A percentile compares a stretch with the other conserved stretches of the same genome.
Evolutionary conservation across 106 monocot genomes (phyloP).

Genomic region (Hemerocallis citrina): DNA sequence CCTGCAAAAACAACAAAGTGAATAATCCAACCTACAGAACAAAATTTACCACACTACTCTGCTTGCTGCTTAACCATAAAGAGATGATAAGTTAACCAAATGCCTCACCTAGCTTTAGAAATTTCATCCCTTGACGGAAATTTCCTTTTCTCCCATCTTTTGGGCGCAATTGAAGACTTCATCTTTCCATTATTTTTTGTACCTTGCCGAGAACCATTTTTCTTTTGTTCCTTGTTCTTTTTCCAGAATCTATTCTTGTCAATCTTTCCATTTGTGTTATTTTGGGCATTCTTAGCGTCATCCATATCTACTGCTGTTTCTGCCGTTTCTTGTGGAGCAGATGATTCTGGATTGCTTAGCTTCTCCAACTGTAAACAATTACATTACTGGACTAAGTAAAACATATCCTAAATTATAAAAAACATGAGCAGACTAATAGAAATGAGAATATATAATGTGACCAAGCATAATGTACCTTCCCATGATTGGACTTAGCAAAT

Average conservation of each 20-base stretch:
- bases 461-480: background rate
- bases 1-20: conserved; percentile 10
- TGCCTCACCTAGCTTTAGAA: conserved; percentile 23
- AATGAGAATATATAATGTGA: background rate
- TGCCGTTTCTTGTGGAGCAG: conserved; percentile 6
- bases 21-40: background rate
- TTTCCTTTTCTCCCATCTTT: conserved; percentile 27
- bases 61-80: too few species aligned
- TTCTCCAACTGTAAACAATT: conserved; percentile 63
- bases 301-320: background rate
- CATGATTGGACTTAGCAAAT: too few species aligned
- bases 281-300: background rate
- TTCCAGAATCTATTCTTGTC: background rate
- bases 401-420: background rate
- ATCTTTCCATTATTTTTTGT: background rate
- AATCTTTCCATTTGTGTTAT: background rate
- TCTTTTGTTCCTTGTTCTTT: conserved; percentile 6
- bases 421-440: background rate
- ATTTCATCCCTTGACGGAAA: conserved; percentile 35
- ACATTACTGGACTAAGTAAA: background rate
- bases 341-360: conserved; percentile 44
- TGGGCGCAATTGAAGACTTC: background rate
- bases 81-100: background rate
- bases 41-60: too few species aligned
- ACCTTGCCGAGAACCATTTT: background rate